Base-by-base conservation (phyloP, 2,329 filamentous ascomycete species). In the Zymoseptoria brevis region DNA sequence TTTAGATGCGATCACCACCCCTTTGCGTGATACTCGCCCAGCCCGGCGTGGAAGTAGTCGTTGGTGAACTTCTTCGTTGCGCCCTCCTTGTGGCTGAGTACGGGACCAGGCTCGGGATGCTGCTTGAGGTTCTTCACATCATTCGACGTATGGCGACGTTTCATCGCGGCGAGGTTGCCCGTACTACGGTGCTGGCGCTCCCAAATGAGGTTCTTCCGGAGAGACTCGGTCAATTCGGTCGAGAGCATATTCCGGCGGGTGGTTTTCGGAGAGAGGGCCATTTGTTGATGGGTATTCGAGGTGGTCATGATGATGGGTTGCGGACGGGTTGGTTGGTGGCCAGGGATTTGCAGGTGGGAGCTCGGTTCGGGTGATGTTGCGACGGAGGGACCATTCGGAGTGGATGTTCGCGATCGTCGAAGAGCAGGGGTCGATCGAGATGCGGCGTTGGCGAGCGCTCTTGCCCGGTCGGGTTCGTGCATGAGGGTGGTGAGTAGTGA, bases 161-260 rank as follows among this genome's bases (percentile, higher is more conserved):
- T 95, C 59, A 96, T 81, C 57, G 93, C 89, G 1, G 92, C 90
- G 64, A 93, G 92, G 68, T 87, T 89, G 7, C 90, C 93, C 35
- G 89, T 88, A 60, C 90, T 90, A 81, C 94, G 96, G 72, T 97
- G 93, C 71, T 96, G 90, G 56, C 94, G 87, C 74, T 99, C 94
- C 89, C 90, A 96, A 16, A 97, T 83, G 16, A 99, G 85, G 68
- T 96, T 89, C 67, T 91, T 89, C 21, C 94, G 86, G 3, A 99
- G 85, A 21, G 90, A 96, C 73, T 96, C 91, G 2, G 93, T 96
- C 57, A 99, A 80, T 77, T 99, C 94, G 0, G 90, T 95, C 8
- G 90, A 88, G 58, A 99, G 82, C 94, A 99, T 99, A 75, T 96
- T 95, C 61, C 92, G 85, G 55, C 94, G 85, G 0, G 92, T 96